Conservation (phyloP, 169 alveolate genomes). For the Blepharisma undulans region DNA sequence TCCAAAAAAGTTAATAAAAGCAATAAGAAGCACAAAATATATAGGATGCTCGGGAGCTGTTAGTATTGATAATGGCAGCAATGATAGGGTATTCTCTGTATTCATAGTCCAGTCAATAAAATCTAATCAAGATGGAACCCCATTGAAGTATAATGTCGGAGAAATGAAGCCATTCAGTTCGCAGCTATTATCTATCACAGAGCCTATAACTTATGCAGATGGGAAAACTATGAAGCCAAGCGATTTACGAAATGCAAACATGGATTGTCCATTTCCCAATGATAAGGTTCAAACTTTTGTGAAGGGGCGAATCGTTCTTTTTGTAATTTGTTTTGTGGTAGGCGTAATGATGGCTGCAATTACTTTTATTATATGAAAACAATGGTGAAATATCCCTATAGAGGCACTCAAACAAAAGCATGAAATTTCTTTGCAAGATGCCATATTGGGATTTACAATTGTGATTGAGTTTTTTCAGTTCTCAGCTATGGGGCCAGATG, state of each 20-base stretch:
- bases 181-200: neutral
- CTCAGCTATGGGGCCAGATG: neutral
- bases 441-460: neutral
- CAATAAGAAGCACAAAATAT: neutral
- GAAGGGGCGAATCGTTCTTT: neutral
- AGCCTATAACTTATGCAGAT: neutral
- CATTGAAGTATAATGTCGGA: neutral
- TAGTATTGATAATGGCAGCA: neutral
- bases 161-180: neutral
- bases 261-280: neutral
- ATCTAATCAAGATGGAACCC: neutral
- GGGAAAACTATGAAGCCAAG: neutral
- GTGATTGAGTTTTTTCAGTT: neutral
- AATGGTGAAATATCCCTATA: neutral
- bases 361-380: neutral
- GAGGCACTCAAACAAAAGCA: neutral
- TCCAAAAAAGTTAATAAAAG: neutral
- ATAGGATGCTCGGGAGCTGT: neutral
- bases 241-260: neutral
- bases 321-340: neutral
- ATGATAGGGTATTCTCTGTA: neutral
- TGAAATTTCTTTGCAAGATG: neutral
- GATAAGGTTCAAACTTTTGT: neutral
- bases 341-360: neutral
- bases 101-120: neutral